Evolutionary conservation across 805 yeast species (phyloP), one percentile per base, ranked within the genome.

Genomic region (Wickerhamiella vanderwaltii): DNA sequence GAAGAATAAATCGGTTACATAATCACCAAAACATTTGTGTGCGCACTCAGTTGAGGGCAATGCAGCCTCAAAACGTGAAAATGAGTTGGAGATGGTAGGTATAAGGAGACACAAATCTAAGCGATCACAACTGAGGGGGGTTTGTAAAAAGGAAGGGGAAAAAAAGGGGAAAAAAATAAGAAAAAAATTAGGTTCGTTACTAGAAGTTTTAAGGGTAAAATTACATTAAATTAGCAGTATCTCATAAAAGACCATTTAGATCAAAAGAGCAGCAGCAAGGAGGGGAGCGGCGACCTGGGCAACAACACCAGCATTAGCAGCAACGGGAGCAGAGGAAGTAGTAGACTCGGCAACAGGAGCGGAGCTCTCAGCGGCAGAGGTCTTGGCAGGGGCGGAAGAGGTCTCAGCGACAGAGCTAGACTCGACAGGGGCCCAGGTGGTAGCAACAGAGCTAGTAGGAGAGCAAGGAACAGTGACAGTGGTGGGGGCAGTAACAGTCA

Each of bases 401-500:
- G 31, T n/a, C 35, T 17, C 23, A 34, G 34, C 31, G 31, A 26
- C 13, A 22, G 42, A 12, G 22, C 34, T 29, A 17, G 25, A 6
- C 16, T 15, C 35, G 9, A 38, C 16, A 22, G 37, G 42, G 45
- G 29, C 35, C 44, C 36, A 29, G 24, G 41, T n/a, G 22, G 41
- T 32, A 22, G 48, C 44, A 32, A 31, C 23, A 38, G 41, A 39
- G 32, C 46, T 34, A 29, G 44, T 41, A 25, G 45, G 41, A 58
- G 88, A 79, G 70, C 94, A 82, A 59, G 86, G 87, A 71, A 78
- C 70, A 61, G 84, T 78, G 57, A 79, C 61, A 52, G 86, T 79
- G 59, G 84, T 76, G 43, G 84, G 73, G 51, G 60, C 74, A 46
- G 82, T 72, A 57, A 75, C 80, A 50, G 80, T 74, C 72, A 71